Percentiles rank a stretch among this genome's conserved stretches.
These are phyloP conservation scores for Malus hybrid DNA, from an alignment of 331 rosid genomes.

Conservation along the genomic window DNA sequence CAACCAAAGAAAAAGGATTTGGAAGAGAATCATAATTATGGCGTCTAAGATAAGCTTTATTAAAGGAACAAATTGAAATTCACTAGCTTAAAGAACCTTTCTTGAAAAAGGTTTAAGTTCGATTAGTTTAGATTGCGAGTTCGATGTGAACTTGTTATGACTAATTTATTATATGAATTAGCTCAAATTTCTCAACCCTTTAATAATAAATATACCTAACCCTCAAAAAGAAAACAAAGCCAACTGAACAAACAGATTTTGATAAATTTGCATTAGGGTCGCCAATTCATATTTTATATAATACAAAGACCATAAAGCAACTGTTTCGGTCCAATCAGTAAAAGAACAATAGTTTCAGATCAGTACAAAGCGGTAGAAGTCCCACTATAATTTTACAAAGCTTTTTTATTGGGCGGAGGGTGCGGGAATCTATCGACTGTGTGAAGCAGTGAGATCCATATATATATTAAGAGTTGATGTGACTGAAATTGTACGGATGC, in stretches of 20 bases:
- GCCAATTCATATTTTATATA: too few relatives aligned
- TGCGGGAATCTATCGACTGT: not conserved
- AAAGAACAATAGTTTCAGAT: not conserved
- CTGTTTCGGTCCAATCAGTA: not conserved
- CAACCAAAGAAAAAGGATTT: not conserved
- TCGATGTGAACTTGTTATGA: too few relatives aligned
- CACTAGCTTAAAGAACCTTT: not conserved
- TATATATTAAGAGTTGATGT: constrained; percentile 7
- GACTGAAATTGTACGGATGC: constrained; percentile 11
- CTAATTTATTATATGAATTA: too few relatives aligned
- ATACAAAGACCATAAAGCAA: not conserved
- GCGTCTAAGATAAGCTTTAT: not conserved
- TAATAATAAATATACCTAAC: too few relatives aligned
- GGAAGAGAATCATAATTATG: not conserved
- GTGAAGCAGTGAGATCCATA: not conserved
- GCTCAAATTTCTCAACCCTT: too few relatives aligned
- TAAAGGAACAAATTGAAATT: not conserved
- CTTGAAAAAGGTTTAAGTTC: too few relatives aligned
- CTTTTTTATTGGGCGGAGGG: not conserved
- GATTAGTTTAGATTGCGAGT: too few relatives aligned
- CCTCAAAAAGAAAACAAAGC: too few relatives aligned
- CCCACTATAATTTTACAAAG: not conserved
- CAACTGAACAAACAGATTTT: too few relatives aligned
- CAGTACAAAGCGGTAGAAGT: not conserved
- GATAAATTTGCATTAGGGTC: too few relatives aligned